phyloP scores from a whole-genome alignment of 768 basidiomycete genomes.

The Cystofilobasidium bisporidii region DNA sequence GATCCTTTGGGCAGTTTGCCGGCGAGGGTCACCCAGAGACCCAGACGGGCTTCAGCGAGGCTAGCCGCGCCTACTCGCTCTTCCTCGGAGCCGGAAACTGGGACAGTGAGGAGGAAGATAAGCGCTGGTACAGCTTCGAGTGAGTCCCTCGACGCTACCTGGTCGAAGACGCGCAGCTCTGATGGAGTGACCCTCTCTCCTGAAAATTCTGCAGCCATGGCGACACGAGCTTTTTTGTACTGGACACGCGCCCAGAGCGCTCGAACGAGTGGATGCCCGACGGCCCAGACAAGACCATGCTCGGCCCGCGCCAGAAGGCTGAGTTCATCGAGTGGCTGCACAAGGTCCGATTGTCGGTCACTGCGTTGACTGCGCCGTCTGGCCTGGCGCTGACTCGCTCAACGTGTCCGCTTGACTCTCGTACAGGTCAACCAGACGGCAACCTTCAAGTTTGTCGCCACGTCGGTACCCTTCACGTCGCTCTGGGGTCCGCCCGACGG shows the following conservation, averaged over 20 bases:
- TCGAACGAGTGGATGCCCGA: constrained; percentile 40
- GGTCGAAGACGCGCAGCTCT: no score
- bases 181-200: no score
- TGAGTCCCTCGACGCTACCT: neutral
- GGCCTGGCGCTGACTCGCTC: neutral
- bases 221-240: constrained; percentile 66
- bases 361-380: neutral
- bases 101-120: neutral
- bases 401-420: neutral
- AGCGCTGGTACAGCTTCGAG: constrained; percentile 6
- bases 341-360: constrained; percentile 40
- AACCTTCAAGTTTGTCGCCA: constrained; percentile 67
- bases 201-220: constrained; percentile 43
- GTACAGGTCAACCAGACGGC: constrained; percentile 59
- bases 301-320: constrained; percentile 56
- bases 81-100: constrained; percentile 52
- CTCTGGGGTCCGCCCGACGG: constrained; percentile 57
- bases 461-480: constrained; percentile 63
- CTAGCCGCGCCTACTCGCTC: constrained; percentile 51
- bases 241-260: constrained; percentile 60
- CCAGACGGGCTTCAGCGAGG: constrained; percentile 50
- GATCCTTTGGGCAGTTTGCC: constrained; percentile 44
- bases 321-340: constrained; percentile 57
- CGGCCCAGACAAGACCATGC: constrained; percentile 47
- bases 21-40: constrained; percentile 51